A percentile compares a stretch with the other conserved stretches of the same genome.
Conservation (phyloP, 2,329 filamentous ascomycete species). For the Venturia asperata region DNA sequence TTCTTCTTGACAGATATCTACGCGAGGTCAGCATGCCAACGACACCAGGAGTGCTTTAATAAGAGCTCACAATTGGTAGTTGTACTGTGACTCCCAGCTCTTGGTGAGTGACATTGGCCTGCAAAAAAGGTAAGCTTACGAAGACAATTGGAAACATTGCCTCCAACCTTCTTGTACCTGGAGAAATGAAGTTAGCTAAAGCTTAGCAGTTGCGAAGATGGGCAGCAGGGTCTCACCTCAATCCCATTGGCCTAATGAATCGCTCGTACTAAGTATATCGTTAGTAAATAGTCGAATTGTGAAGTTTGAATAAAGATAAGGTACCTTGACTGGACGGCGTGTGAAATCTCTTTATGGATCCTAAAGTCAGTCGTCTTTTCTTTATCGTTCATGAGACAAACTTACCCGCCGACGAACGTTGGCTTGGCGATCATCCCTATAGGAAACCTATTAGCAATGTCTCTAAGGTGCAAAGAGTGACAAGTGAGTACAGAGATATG, state of each 20-base stretch:
- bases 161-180: neutral
- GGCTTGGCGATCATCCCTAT: constrained; percentile 65
- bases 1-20: constrained; percentile 40
- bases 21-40: constrained; percentile 56
- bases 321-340: constrained; percentile 66
- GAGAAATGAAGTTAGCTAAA: neutral
- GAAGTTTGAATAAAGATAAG: too few relatives aligned
- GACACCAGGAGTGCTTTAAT: too few relatives aligned
- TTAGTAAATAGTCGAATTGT: too few relatives aligned
- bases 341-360: constrained; percentile 61
- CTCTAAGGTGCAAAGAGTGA: too few relatives aligned
- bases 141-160: neutral
- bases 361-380: too few relatives aligned
- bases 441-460: neutral
- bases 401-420: constrained; percentile 63
- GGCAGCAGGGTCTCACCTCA: too few relatives aligned
- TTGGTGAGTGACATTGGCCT: constrained; percentile 61
- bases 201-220: too few relatives aligned
- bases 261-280: constrained; percentile 42
- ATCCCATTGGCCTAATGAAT: constrained; percentile 49
- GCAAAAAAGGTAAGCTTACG: constrained; percentile 51
- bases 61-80: constrained; percentile 40
- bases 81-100: constrained; percentile 83
- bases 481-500: too few relatives aligned
- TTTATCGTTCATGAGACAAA: neutral